Base-by-base conservation (phyloP, 768 basidiomycete species). In the Phlegmacium glaucopus region DNA sequence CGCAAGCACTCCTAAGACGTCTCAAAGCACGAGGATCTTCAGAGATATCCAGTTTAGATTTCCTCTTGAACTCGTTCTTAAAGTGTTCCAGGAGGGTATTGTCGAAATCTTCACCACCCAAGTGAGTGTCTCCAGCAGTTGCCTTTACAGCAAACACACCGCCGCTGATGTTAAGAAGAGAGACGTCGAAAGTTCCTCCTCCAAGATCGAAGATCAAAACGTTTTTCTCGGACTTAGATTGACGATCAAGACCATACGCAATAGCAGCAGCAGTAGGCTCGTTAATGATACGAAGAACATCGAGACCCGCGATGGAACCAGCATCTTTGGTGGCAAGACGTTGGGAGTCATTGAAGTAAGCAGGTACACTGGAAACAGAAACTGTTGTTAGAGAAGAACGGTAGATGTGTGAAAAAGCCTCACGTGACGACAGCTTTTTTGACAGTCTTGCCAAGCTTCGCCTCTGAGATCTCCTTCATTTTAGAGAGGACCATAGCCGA, bases 251-350 rank as follows among this genome's bases (percentile, higher is more conserved):
- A 79, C 96, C 96, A 68, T 97, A 97, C 42, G 96, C 96, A 59
- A 99, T 97, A 64, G 96, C 96, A 49, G 96, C 96, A 43, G 96
- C 96, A 45, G 96, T 99, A 54, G 96, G 96, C 77, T 99, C 96
- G 75, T 99, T 99, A 79, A 99, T 99, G 79, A 99, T 99, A 75
- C 96, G 95, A 72, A 99, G 91, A 60, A 99, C 94, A 66, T 99
- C 94, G 53, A 99, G 90, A 54, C 96, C 96, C 62, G 96, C 82
- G 59, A 99, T 99, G 59, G 90, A 80, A 71, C 96, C 96, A 53
- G 96, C 96, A 71, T 99, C 96, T 76, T 98, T 98, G 69, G 96
- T 98, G 43, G 96, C 95, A 54, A 96, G 79, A 77, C 96, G 94
- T 68, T 99, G 96, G 22, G 96, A 99, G 77, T 98, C 96, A 72